Evolutionary conservation across 176 grass and related monocot genomes (phyloP).

Genomic region (Leersia perrieri): DNA sequence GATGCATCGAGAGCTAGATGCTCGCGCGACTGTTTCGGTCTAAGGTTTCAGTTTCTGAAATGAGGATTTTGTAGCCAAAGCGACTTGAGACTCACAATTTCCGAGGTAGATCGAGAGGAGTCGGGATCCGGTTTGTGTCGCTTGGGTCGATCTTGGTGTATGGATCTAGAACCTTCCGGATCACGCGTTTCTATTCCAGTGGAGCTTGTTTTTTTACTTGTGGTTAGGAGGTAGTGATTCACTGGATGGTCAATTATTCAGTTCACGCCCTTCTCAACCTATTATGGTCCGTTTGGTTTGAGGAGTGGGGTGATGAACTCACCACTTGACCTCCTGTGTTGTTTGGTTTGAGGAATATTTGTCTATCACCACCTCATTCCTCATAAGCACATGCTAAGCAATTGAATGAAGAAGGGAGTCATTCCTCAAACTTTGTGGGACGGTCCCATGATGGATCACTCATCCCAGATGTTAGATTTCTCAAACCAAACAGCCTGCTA

Average conservation of each 20-base stretch:
- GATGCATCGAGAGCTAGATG: conserved; percentile 8
- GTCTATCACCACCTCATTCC: too few relatives aligned
- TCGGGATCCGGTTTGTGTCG: neutral
- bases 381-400: too few relatives aligned
- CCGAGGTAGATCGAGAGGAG: neutral
- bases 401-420: too few relatives aligned
- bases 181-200: neutral
- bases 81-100: neutral
- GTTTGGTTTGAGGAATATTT: too few relatives aligned
- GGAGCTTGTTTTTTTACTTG: neutral
- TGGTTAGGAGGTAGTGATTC: neutral
- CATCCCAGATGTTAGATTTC: too few relatives aligned
- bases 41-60: neutral
- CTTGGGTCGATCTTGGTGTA: neutral
- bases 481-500: too few relatives aligned
- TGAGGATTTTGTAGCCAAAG: neutral
- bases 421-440: too few relatives aligned
- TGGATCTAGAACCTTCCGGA: conserved; percentile 11
- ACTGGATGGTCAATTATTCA: conserved; percentile 4
- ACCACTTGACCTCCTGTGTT: too few relatives aligned
- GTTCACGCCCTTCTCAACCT: neutral
- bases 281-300: too few relatives aligned
- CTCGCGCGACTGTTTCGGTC: neutral
- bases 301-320: too few relatives aligned
- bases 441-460: too few relatives aligned